Evolutionary conservation across 495 filamentous ascomycete species (phyloP).

Genomic region (Pyrenopolyporus hunteri): DNA sequence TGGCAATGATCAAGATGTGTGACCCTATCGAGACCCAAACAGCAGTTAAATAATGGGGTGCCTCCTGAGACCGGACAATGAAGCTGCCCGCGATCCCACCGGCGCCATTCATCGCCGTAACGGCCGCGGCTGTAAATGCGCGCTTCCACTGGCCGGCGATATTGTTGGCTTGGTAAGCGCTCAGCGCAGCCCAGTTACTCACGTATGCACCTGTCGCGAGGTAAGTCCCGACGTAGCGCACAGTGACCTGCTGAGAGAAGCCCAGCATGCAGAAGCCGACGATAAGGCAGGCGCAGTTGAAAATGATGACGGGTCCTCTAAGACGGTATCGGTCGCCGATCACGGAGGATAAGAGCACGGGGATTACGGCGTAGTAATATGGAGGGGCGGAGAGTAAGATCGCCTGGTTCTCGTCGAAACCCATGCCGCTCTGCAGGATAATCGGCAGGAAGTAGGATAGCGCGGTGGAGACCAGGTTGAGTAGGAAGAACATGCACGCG

Average conservation of each 20-base stretch:
- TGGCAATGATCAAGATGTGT: slow-evolving; percentile 68
- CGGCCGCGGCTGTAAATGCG: slow-evolving; percentile 69
- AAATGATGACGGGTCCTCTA: slow-evolving; percentile 71
- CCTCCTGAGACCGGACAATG: slow-evolving; percentile 71
- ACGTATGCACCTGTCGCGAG: slow-evolving; percentile 80
- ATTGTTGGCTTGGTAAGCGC: slow-evolving; percentile 75
- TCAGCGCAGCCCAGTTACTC: slow-evolving; percentile 80
- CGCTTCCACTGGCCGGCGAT: slow-evolving; percentile 77
- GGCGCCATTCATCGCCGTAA: slow-evolving; percentile 74
- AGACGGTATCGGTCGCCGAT: slow-evolving; percentile 69
- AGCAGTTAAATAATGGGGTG: slow-evolving; percentile 71
- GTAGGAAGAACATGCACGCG: slow-evolving; percentile 72
- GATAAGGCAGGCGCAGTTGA: slow-evolving; percentile 76
- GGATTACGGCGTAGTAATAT: slow-evolving; percentile 77
- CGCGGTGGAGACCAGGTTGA: slow-evolving; percentile 72
- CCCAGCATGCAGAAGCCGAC: slow-evolving; percentile 76
- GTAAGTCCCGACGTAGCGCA: slow-evolving; percentile 75
- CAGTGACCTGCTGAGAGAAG: slow-evolving; percentile 68
- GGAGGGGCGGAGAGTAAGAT: slow-evolving; percentile 78
- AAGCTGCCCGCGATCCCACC: slow-evolving; percentile 79
- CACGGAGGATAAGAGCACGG: slow-evolving; percentile 71
- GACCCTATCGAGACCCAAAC: slow-evolving; percentile 77
- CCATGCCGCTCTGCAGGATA: slow-evolving; percentile 74
- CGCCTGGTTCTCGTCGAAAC: slow-evolving; percentile 67
- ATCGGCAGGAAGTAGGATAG: slow-evolving; percentile 75